Percentiles rank a stretch among this genome's conserved stretches.
Evolutionary conservation across 805 yeast species (phyloP).

Genomic region (Starmerella apis): DNA sequence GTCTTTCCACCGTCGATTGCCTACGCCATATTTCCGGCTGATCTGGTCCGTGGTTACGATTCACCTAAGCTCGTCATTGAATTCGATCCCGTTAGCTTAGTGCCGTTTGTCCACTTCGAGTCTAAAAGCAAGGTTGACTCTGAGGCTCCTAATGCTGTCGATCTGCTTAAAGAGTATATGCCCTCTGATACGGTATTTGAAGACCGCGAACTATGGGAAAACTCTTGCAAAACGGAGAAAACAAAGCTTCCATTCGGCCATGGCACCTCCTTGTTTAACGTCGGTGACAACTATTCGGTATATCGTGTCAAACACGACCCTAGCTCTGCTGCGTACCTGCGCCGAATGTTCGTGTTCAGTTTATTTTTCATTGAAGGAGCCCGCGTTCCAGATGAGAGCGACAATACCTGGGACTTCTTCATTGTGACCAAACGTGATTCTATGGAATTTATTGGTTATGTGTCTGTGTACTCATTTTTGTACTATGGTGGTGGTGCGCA

Average conservation of each 20-base stretch:
- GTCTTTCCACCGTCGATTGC: constrained; percentile 68
- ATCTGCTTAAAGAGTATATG: constrained; percentile 45
- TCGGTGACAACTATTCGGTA: constrained; percentile 35
- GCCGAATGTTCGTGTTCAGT: constrained; percentile 62
- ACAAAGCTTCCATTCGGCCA: constrained; percentile 28
- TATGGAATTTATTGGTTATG: constrained; percentile 58
- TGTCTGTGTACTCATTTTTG: constrained; percentile 79
- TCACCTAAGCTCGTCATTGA: constrained; percentile 51
- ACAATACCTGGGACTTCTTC: constrained; percentile 72
- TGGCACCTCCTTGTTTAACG: background rate
- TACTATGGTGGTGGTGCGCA: constrained; percentile 52
- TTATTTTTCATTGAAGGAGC: constrained; percentile 84
- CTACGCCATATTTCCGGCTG: constrained; percentile 84
- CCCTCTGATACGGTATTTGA: constrained; percentile 50
- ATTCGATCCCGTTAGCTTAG: constrained; percentile 63
- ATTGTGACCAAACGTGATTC: constrained; percentile 38
- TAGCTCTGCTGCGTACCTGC: constrained; percentile 18
- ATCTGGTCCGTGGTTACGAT: constrained; percentile 74
- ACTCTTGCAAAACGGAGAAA: constrained; percentile 23
- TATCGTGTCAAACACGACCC: constrained; percentile 34
- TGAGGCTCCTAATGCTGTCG: constrained; percentile 49
- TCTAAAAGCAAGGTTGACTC: constrained; percentile 40
- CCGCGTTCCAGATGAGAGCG: constrained; percentile 66
- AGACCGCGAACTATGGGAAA: constrained; percentile 62
- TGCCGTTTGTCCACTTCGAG: constrained; percentile 58